Base-by-base conservation (phyloP, 2,329 filamentous ascomycete genomes). In the Zalaria sp. region DNA sequence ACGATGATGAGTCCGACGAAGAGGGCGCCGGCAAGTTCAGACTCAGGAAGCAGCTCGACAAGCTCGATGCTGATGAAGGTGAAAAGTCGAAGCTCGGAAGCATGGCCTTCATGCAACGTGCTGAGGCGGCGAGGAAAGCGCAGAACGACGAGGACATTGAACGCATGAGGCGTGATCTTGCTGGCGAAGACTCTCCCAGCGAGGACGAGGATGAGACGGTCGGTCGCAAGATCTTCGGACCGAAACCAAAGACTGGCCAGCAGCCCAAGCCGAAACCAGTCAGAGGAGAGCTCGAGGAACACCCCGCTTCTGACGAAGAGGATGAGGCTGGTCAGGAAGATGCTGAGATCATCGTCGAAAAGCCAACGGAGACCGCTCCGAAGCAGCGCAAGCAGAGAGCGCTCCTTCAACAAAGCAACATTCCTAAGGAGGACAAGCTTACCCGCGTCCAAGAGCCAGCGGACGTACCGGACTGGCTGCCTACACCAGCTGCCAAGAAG, bases 51-150 rank as follows among this genome's bases (percentile, higher is more conserved):
- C 66, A 68, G 50, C 55, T 71, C 5, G 51, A 59, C 32, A 48
- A 49, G 47, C 63, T 71, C 38, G 66, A 64, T 46, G 53, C 51
- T 3, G 53, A 55, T 8, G 47, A 45, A 25, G 39, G 45, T 5
- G 57, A 54, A 4, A 58, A 59, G 32, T 77, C 78, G 5, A 81
- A 77, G 51, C 65, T 98, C 5, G 78, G 84, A 61, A 73, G 75
- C 40, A 86, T 98, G 81, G 84, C 85, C 46, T 98, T 98, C 58
- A 96, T 98, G 91, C 78, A 81, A 53, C 86, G 81, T 50, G 85
- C 87, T 1, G 88, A 95, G 54, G 82, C 81, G 27, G 71, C 78
- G 32, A 77, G 78, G 53, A 87, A 81, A 59, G 76, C 81, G 47
- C 74, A 78, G 43, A 95, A 96, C 51, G 84, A 94, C 52, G 81